Conservation (phyloP, 768 basidiomycete genomes). For the Grammothele lineata region DNA sequence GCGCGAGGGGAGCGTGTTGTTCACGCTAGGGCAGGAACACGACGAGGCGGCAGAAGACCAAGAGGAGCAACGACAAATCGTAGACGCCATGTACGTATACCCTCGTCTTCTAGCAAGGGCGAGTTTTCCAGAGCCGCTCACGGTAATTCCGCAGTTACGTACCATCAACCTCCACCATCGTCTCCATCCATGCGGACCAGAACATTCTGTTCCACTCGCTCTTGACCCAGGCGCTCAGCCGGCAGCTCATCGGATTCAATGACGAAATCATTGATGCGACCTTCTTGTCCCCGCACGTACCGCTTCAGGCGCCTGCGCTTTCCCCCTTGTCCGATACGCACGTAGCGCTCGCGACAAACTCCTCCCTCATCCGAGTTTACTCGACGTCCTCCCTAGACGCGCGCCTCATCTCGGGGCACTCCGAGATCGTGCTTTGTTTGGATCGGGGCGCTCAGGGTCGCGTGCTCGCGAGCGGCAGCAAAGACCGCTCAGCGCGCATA, state of each 20-base stretch:
- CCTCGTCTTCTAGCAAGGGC: not conserved
- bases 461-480: slow-evolving; percentile 88
- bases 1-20: slow-evolving; percentile 55
- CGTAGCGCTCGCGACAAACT: slow-evolving; percentile 95
- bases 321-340: slow-evolving; percentile 51
- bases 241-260: slow-evolving; percentile 94
- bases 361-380: slow-evolving; percentile 90
- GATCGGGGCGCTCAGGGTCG: slow-evolving; percentile 62
- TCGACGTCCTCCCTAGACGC: slow-evolving; percentile 73
- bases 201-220: slow-evolving; percentile 93
- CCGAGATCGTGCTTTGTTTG: slow-evolving; percentile 86
- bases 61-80: slow-evolving; percentile 82
- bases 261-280: slow-evolving; percentile 93
- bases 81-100: slow-evolving; percentile 70
- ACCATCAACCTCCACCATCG: slow-evolving; percentile 54
- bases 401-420: slow-evolving; percentile 82
- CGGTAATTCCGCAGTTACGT: slow-evolving; percentile 53
- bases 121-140: not conserved
- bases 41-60: slow-evolving; percentile 46
- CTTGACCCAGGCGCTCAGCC: slow-evolving; percentile 52
- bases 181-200: slow-evolving; percentile 92
- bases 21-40: slow-evolving; percentile 50
- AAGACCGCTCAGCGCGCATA: slow-evolving; percentile 82
- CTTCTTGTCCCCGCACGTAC: slow-evolving; percentile 54
- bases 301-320: slow-evolving; percentile 16